These are phyloP conservation scores for Dactylis glomerata DNA, from an alignment of 176 grass and related monocot genomes.

Conservation along the genomic window DNA sequence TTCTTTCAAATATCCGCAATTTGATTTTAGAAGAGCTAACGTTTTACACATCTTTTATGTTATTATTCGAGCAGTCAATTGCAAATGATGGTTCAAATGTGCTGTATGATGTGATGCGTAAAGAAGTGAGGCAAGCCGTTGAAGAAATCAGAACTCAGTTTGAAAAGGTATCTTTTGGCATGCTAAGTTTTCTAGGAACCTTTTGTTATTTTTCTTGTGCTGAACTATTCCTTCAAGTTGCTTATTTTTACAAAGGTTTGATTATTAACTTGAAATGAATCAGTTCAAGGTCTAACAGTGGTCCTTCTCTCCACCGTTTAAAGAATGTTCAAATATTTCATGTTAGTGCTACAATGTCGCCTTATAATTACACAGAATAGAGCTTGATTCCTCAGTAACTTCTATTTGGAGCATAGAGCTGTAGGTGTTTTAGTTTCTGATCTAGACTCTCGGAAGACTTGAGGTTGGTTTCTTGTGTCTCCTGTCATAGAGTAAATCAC, in stretches of 20 bases:
- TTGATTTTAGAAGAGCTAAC: neutral
- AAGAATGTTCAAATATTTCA: neutral
- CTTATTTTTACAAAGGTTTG: neutral
- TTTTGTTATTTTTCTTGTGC: conserved; percentile 18
- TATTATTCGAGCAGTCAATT: conserved; percentile 35
- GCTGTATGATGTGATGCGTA: conserved; percentile 75
- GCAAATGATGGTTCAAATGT: conserved; percentile 30
- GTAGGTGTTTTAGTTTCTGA: neutral
- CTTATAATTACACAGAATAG: neutral
- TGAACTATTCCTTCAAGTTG: neutral
- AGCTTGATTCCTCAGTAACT: neutral
- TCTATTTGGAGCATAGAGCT: neutral
- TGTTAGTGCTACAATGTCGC: neutral
- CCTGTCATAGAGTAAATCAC: neutral
- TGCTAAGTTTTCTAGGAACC: neutral
- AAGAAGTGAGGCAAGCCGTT: conserved; percentile 88
- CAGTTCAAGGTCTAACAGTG: neutral
- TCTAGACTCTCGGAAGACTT: neutral
- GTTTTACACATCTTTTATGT: neutral
- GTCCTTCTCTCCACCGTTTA: neutral
- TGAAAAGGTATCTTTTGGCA: conserved; percentile 49
- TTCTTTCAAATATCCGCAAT: neutral
- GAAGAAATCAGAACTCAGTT: conserved; percentile 81
- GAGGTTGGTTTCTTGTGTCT: neutral
- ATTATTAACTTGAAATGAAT: neutral